Evolutionary conservation across 768 basidiomycete species (phyloP).

Genomic region (Mycena chlorophos): DNA sequence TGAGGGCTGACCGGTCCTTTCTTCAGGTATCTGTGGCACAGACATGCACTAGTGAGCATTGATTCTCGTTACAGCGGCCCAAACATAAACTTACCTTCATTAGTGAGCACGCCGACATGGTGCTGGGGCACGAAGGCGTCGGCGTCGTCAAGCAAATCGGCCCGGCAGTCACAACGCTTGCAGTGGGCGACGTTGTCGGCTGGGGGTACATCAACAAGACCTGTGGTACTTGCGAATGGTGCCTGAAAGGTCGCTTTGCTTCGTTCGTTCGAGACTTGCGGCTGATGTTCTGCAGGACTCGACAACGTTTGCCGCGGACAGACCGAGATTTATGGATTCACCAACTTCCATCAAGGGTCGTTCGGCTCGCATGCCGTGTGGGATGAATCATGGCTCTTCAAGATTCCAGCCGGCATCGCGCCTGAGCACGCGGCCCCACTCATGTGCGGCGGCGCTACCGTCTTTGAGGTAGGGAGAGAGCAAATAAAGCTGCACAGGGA

Average conservation of each 20-base stretch:
- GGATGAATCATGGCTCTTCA: slow-evolving; percentile 37
- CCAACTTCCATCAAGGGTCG: slow-evolving; percentile 28
- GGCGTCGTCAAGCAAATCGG: slow-evolving; percentile 12
- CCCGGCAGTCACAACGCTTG: slow-evolving; percentile 1
- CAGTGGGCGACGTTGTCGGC: slow-evolving; percentile 15
- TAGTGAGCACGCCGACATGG: slow-evolving; percentile 25
- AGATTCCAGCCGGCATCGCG: slow-evolving; percentile 31
- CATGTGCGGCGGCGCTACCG: slow-evolving; percentile 23
- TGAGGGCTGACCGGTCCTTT: neutral
- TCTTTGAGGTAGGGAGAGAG: slow-evolving; percentile 23
- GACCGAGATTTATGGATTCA: slow-evolving; percentile 28
- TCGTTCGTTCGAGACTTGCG: neutral
- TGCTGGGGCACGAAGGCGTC: slow-evolving; percentile 36
- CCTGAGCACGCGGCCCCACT: slow-evolving; percentile 28
- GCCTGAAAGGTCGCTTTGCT: slow-evolving; percentile 25
- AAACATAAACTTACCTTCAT: neutral
- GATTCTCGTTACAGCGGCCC: neutral
- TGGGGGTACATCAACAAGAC: slow-evolving; percentile 28
- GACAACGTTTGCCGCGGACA: slow-evolving; percentile 11
- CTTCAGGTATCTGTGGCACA: slow-evolving; percentile 37
- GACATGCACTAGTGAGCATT: slow-evolving; percentile 33
- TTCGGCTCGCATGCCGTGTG: slow-evolving; percentile 32
- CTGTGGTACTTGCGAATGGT: slow-evolving; percentile 35
- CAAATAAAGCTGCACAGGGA: no score
- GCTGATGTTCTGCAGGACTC: neutral